phyloP scores from a whole-genome alignment of 371 early-diverging fungal species.

The Rhizomucor pusillus region DNA sequence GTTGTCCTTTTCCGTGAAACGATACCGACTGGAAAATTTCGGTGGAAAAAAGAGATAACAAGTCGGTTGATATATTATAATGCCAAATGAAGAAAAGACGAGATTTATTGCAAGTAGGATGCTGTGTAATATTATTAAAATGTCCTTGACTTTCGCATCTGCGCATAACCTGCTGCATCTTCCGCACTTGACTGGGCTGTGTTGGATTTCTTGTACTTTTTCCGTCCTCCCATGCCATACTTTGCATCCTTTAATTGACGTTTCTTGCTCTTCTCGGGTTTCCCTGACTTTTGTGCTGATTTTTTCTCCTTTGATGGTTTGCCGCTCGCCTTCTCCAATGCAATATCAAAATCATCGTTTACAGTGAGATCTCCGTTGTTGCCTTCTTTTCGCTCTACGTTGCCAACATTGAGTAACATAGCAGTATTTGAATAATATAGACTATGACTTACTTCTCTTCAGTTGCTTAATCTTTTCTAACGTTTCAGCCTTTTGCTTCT shows the following conservation, averaged over 20 bases:
- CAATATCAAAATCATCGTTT: constrained; percentile 86
- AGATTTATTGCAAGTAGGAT: too few relatives aligned
- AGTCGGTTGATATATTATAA: too few relatives aligned
- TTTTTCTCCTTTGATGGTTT: constrained; percentile 28
- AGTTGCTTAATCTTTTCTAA: constrained; percentile 89
- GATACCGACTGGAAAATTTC: too few relatives aligned
- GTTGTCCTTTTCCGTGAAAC: too few relatives aligned
- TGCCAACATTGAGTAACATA: background rate
- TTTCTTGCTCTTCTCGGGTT: constrained; percentile 48
- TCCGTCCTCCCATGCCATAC: constrained; percentile 91
- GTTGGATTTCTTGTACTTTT: constrained; percentile 77
- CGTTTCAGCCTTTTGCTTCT: constrained; percentile 78
- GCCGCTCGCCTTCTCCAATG: constrained; percentile 65
- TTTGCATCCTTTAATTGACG: constrained; percentile 58
- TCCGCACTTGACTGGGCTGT: constrained; percentile 76
- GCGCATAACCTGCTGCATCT: background rate
- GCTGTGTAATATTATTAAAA: too few relatives aligned
- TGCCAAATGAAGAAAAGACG: too few relatives aligned
- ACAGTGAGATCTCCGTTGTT: constrained; percentile 39
- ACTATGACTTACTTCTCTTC: constrained; percentile 73
- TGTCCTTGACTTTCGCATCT: too few relatives aligned
- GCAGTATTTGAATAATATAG: background rate
- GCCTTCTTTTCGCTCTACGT: constrained; percentile 58
- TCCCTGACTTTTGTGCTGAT: constrained; percentile 23
- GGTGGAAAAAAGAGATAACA: too few relatives aligned